Conservation (phyloP, 2,329 filamentous ascomycete species). For the Botryotinia convoluta region DNA sequence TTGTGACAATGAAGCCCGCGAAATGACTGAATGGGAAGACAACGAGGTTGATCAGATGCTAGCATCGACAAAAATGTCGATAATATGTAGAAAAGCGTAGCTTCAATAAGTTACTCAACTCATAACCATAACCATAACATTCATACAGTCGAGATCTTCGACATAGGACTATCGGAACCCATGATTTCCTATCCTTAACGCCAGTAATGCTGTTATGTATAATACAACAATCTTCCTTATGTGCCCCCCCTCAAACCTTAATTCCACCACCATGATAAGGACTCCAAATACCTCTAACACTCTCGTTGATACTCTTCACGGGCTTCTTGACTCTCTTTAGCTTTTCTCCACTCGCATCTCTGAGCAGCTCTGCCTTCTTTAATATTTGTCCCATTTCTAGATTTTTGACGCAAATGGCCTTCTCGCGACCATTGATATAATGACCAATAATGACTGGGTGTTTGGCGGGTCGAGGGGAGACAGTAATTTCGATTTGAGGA, state of each 20-base stretch:
- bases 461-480: constrained; percentile 84
- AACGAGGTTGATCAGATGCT: not conserved
- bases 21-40: not conserved
- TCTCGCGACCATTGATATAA: constrained; percentile 88
- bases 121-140: not conserved
- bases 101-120: not conserved
- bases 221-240: constrained; percentile 21
- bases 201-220: constrained; percentile 30
- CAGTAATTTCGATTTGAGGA: constrained; percentile 85
- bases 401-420: constrained; percentile 86
- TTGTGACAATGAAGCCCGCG: not conserved
- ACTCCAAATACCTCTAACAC: constrained; percentile 69
- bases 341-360: constrained; percentile 75
- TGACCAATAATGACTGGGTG: constrained; percentile 86
- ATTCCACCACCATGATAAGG: constrained; percentile 60
- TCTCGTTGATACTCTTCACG: constrained; percentile 61
- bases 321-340: constrained; percentile 62
- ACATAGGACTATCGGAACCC: constrained; percentile 10
- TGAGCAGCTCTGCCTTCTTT: constrained; percentile 71
- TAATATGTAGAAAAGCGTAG: not conserved
- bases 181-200: constrained; percentile 26
- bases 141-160: not conserved
- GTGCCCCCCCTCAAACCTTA: constrained; percentile 29
- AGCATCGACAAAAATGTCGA: not conserved
- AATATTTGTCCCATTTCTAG: constrained; percentile 76